phyloP scores from a whole-genome alignment of 345 rosid species.

The Eucalyptus regnans region DNA sequence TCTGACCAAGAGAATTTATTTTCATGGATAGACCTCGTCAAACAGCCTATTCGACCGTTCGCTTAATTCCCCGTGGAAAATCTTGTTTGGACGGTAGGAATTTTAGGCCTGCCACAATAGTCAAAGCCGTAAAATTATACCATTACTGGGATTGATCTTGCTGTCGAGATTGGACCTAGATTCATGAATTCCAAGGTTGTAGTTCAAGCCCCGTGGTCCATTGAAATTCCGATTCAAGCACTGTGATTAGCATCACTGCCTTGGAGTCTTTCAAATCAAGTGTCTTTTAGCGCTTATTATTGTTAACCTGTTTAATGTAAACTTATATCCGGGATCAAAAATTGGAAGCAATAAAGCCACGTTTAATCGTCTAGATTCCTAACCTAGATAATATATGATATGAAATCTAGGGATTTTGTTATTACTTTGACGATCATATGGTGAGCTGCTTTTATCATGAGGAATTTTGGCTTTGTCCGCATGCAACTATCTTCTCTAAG shows the following conservation, averaged over 20 bases:
- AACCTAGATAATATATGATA: too few species aligned
- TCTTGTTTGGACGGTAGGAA: background rate
- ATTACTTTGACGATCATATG: too few species aligned
- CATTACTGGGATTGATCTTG: too few species aligned
- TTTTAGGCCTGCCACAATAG: background rate
- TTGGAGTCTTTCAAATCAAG: background rate
- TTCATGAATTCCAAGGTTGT: background rate
- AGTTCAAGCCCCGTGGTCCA: background rate
- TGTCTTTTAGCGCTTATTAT: background rate
- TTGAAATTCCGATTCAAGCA: background rate
- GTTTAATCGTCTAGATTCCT: too few species aligned
- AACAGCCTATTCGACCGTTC: too few species aligned
- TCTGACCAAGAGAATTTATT: too few species aligned
- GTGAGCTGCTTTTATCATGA: too few species aligned
- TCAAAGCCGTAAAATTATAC: background rate
- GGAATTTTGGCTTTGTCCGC: too few species aligned
- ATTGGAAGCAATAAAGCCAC: background rate
- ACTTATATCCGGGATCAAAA: accelerated
- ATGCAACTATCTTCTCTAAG: too few species aligned
- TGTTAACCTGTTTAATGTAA: background rate
- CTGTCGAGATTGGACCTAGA: background rate
- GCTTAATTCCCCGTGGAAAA: too few species aligned
- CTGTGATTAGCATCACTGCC: background rate
- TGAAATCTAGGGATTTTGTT: too few species aligned
- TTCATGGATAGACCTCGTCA: too few species aligned